phyloP scores from a whole-genome alignment of 441 rosid species.

The Gossypium lobatum region DNA sequence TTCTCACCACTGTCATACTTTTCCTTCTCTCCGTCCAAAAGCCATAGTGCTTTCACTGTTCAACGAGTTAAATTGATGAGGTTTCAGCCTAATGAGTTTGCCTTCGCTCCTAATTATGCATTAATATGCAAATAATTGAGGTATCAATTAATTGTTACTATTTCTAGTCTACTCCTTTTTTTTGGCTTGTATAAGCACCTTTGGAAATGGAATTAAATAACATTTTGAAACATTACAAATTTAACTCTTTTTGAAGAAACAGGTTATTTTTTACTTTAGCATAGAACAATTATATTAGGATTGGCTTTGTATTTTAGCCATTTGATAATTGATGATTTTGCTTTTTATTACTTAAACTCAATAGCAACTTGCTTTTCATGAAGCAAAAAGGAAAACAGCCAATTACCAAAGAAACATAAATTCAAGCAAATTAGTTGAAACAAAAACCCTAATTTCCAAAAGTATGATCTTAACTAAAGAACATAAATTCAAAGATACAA shows the following conservation, averaged over 20 bases:
- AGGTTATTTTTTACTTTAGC: not conserved
- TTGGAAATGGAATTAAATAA: not conserved
- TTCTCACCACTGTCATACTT: no score
- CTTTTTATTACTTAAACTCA: not conserved
- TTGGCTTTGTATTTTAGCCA: not conserved
- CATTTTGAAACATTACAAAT: not conserved
- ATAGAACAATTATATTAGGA: not conserved
- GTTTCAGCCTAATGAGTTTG: not conserved
- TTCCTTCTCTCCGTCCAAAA: no score
- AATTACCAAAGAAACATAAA: not conserved
- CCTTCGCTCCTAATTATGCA: not conserved
- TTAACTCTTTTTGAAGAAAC: not conserved
- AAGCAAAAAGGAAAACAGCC: not conserved
- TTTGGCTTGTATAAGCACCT: not conserved
- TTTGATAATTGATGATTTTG: not conserved
- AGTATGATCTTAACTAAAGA: not conserved
- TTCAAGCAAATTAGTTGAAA: constrained; percentile 10
- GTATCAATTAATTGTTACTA: not conserved
- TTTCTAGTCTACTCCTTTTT: not conserved
- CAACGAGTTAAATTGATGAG: not conserved
- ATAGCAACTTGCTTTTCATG: not conserved
- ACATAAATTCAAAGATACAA: not conserved
- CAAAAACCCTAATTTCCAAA: not conserved
- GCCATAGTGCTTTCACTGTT: not conserved
- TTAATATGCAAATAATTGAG: not conserved